Percentiles rank a stretch among this genome's conserved stretches.
phyloP scores from a whole-genome alignment of 1,284 basidiomycete species.

The Cryptococcus sp. region DNA sequence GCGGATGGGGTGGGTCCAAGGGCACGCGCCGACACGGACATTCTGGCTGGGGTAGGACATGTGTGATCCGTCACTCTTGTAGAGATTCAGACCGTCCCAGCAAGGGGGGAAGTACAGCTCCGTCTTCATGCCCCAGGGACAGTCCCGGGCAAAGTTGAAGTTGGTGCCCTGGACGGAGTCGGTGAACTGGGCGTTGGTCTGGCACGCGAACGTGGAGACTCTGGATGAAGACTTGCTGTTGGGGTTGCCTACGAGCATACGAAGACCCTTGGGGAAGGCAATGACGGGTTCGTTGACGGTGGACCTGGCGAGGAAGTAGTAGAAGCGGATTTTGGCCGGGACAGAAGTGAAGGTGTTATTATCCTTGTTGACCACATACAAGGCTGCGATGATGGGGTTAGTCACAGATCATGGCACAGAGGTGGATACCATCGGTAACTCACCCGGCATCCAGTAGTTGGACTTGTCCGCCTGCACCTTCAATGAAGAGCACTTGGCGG shows the following conservation, averaged over 20 bases:
- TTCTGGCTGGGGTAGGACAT: slow-evolving; percentile 24
- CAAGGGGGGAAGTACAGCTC: slow-evolving; percentile 30
- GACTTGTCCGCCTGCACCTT: slow-evolving; percentile 34
- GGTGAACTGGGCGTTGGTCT: slow-evolving; percentile 10
- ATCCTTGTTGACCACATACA: slow-evolving; percentile 14
- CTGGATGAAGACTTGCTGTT: slow-evolving; percentile 19
- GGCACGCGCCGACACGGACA: slow-evolving; percentile 21
- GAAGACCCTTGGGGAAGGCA: slow-evolving; percentile 33
- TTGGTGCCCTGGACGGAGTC: slow-evolving; percentile 11
- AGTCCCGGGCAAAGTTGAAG: slow-evolving; percentile 29
- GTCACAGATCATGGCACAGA: not conserved
- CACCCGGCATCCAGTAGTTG: slow-evolving; percentile 29
- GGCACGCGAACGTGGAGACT: slow-evolving; percentile 18
- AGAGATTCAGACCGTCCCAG: slow-evolving; percentile 37
- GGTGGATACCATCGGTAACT: not conserved
- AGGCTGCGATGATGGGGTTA: not conserved
- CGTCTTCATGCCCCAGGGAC: slow-evolving; percentile 28
- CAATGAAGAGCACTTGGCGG: slow-evolving; percentile 20
- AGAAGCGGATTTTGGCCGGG: slow-evolving; percentile 19
- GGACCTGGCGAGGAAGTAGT: slow-evolving; percentile 28
- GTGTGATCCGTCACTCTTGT: slow-evolving; percentile 25
- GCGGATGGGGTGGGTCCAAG: slow-evolving; percentile 33
- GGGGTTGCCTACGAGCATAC: slow-evolving; percentile 32
- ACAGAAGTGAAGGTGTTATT: slow-evolving; percentile 11
- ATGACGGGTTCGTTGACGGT: slow-evolving; percentile 12